Base-by-base conservation (phyloP, 2,329 filamentous ascomycete genomes). In the Truncatella angustata region DNA sequence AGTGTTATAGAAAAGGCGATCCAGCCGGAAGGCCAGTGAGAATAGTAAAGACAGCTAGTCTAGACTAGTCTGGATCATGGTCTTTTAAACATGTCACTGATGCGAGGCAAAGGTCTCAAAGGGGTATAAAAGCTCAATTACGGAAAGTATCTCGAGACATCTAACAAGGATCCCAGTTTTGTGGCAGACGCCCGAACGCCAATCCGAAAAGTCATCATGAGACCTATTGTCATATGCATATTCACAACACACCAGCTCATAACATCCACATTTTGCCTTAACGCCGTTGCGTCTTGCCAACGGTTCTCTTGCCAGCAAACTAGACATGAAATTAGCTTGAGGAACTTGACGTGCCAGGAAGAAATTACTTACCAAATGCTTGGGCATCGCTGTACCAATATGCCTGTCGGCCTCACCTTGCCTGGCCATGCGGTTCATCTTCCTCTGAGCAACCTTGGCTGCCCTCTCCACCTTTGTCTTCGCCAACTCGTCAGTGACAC, bases 361-460 rank as follows among this genome's bases (percentile, higher is more conserved):
- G 28, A 12, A 7, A 4, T n/a, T n/a, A 36, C 86, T 71, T 81
- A 96, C 87, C 82, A 99, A 79, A 76, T 97, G 94, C 77, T 96
- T 99, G 57, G 86, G 84, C 72, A 96, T 74, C 49, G 89, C 81
- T 34, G 89, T 88, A 51, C 86, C 86, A 56, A 85, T 85, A 75
- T 97, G 93, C 69, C 95, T 85, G 80, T 99, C 94, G 56, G 88
- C 92, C 78, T 99, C 94, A 79, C 94, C 94, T 80, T 95, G 90
- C 71, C 92, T 86, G 40, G 94, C 94, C 88, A 95, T 94, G 59
- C 93, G 85, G 79, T 99, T 99, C 91, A 95, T 97, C 84, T 91
- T 93, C 81, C 93, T 91, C 86, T 99, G 95, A 64, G 86, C 81
- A 68, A 99, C 75, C 81, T 96, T 97, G 68, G 85, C 81, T 69